Evolutionary conservation across 768 basidiomycete genomes (phyloP).

Genomic region (Strobilomyces dryophilus): DNA sequence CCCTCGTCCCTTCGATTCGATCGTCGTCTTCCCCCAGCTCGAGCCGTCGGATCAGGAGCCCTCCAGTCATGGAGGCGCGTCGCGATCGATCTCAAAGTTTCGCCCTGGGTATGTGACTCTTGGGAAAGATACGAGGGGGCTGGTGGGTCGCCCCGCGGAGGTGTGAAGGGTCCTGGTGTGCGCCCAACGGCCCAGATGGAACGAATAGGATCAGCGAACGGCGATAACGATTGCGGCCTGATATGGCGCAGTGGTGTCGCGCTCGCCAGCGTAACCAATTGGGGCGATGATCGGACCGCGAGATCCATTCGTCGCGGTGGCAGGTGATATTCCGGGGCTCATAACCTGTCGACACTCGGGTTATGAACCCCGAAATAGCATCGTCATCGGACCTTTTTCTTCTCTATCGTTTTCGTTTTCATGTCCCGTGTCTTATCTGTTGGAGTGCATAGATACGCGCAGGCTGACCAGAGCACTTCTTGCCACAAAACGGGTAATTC

Average conservation of each 20-base stretch:
- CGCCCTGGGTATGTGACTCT: not conserved
- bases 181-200: not conserved
- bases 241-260: slow-evolving; percentile 14
- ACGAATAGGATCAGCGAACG: not conserved
- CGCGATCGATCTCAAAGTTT: slow-evolving; percentile 1
- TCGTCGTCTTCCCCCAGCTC: not conserved
- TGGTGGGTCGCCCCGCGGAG: slow-evolving; percentile 14
- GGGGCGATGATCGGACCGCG: not conserved
- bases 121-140: not conserved
- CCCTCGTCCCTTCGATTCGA: too few relatives aligned
- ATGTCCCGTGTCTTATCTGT: not conserved
- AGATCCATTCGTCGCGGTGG: slow-evolving; percentile 14
- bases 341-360: slow-evolving; percentile 16
- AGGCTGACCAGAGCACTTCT: not conserved
- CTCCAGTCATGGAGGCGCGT: not conserved
- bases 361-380: slow-evolving; percentile 15
- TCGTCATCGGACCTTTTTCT: slow-evolving; percentile 8
- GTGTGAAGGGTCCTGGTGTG: not conserved
- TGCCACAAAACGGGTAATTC: not conserved
- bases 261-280: not conserved
- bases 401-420: not conserved
- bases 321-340: slow-evolving; percentile 22
- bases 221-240: not conserved
- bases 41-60: slow-evolving; percentile 8
- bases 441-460: not conserved